Evolutionary conservation across 768 basidiomycete species (phyloP), one percentile per base, ranked within the genome.

Genomic region (Tylopilus sp.): DNA sequence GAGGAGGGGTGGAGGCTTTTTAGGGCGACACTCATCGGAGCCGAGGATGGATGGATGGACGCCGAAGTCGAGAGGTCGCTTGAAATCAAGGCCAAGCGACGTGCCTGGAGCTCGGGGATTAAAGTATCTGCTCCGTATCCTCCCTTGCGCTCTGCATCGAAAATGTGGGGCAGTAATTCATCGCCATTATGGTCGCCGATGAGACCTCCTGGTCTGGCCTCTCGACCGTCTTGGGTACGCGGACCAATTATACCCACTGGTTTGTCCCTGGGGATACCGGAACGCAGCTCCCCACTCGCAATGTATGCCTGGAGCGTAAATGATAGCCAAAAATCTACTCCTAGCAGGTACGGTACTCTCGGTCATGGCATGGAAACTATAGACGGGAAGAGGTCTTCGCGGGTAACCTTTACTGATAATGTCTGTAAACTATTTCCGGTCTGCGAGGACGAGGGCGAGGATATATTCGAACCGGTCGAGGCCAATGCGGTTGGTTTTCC

Each of bases 61-160:
- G 7, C 48, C 11, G 67, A 69, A 25, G 18, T 41, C 4, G 67
- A 70, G 45, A 52, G 38, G 15, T 65, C 80, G 6, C 70, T 88
- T 21, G 83, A 85, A 63, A 73, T 79, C 36, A 78, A 77, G 55
- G 78, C 80, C 30, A 74, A 79, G 35, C 75, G 87, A 26, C 74
- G 85, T 10, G 86, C 86, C 7, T 89, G 86, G 86, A 73, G 80
- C 48, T 80, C 79, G 54, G 71, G 76, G 31, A 73, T 75, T 18
- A 72, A 79, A 52, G 61, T 75, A 44, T 68, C 69, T 44, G 61
- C 66, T 1, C 61, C 61, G 2, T 68, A 66, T 52, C 25, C 53
- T 18, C n/a, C 41, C 3, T 28, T 48, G 18, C 44, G 31, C 40
- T 43, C 33, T 20, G 15, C 36, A 1, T 35, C 23, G 21, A 62